Base-by-base conservation (phyloP, 169 alveolate genomes). In the Theileria parva region DNA sequence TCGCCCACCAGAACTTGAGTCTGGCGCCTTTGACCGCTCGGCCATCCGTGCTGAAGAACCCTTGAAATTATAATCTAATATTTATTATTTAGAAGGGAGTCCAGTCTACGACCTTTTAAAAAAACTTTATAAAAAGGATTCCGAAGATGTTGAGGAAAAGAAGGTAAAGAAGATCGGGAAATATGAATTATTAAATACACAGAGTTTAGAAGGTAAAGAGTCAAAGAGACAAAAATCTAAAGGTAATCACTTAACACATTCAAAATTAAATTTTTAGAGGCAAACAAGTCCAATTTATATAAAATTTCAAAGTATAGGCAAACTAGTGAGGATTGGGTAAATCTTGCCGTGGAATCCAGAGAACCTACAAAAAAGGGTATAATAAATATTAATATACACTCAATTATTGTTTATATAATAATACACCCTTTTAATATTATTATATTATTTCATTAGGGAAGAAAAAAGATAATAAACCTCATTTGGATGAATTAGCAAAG, bases 11-110 rank as follows among this genome's bases (percentile, higher is more conserved):
- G 96, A 88, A 85, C 96, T 92, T 93, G 96, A 92, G 96, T 94
- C 96, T 94, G 96, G 90, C 95, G 95, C 95, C 95, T 91, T 91
- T 87, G 95, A 91, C 95, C 95, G 93, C 95, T 91, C 95, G 97
- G 96, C 97, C 96, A 92, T 87, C 92, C 95, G 92, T 89, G 96
- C 96, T 77, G n/a, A 19, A 17, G 11, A 15, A 19, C 50, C 44
- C 32, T 32, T 48, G 69, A 50, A 63, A 50, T 85, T 72, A 48
- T 34, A 8, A n/a, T 25, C 44, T 66, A 37, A 73, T 7, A 59
- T 59, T 69, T 51, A 37, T 21, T 11, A 6, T 73, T 44, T 25
- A 73, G 80, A 4, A 0, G 80, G 79, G 44, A 61, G 61, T 28
- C 71, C 80, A 13, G 37, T 59, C 28, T 61, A 28, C 44, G 80